Base-by-base conservation (phyloP, 192 early-diverging fungal species). In the Spizellomyces punctatus region DNA sequence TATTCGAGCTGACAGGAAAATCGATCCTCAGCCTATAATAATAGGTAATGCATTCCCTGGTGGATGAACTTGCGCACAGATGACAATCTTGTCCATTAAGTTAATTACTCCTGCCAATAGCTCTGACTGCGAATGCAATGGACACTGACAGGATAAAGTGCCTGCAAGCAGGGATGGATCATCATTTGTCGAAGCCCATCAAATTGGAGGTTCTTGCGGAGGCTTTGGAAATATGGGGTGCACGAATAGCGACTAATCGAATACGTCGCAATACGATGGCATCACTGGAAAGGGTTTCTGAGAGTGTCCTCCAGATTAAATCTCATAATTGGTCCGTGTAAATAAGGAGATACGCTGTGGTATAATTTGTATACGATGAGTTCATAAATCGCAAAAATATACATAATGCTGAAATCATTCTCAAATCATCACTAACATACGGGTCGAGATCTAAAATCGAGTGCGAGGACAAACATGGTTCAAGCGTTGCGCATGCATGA, bases 1-100 rank as follows among this genome's bases (percentile, higher is more conserved):
- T 69, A 92, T 92, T 50, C 85, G 91, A 69, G 76, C 9, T 57
- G 87, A 73, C 83, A 89, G 64, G 80, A 82, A 52, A 36, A 36
- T 36, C 27, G 27, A 36, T 36, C 27, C 69, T 16, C 68, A 70
- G 50, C 68, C 82, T 8, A 43, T 68, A 19, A 57, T 64, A 10
- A 64, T 64, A n/a, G 63, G 52, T 54, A 54, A 54, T 16, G 52
- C 27, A 36, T 36, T 36, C 3, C 27, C 27, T 36, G 17, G 17
- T 54, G 50, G 50, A 54, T 19, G 50, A 19, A 0, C 0, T 54
- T 54, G 17, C 50, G 14, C 14, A 12, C 0, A 54, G 14, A 12
- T 2, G 17, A 19, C 12, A n/a, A n/a, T 54, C 17, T n/a, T 19
- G 50, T 19, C 17, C 50, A 2, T n/a, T 54, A 19, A 54, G 50